Evolutionary conservation across 2,329 filamentous ascomycete species (phyloP).

Genomic region (Clarireedia sp.): DNA sequence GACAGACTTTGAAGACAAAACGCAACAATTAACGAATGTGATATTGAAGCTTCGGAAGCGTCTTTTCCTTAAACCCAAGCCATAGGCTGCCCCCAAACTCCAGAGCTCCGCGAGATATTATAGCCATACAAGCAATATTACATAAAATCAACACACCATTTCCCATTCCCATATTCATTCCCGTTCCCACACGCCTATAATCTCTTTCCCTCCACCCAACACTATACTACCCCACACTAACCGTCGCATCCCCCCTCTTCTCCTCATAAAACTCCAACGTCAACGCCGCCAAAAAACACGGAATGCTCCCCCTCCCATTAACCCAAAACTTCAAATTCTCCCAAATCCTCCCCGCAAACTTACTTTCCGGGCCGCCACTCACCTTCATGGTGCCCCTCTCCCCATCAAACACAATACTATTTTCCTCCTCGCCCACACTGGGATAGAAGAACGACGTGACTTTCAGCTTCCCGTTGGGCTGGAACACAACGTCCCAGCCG

Average conservation of each 20-base stretch:
- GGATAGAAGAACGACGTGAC: slow-evolving; percentile 83
- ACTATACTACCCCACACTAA: slow-evolving; percentile 10
- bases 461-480: slow-evolving; percentile 93
- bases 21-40: too few species aligned
- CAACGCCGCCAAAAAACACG: slow-evolving; percentile 83
- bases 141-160: background rate
- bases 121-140: too few species aligned
- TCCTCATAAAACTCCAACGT: slow-evolving; percentile 91
- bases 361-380: slow-evolving; percentile 76
- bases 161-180: background rate
- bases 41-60: too few species aligned
- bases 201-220: background rate
- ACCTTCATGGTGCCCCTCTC: slow-evolving; percentile 98
- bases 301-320: slow-evolving; percentile 84
- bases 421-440: slow-evolving; percentile 53
- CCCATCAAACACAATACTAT: slow-evolving; percentile 77
- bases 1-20: too few species aligned
- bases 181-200: slow-evolving; percentile 3
- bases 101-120: too few species aligned
- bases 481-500: slow-evolving; percentile 91
- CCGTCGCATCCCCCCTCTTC: slow-evolving; percentile 25
- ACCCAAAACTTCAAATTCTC: slow-evolving; percentile 95
- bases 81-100: too few species aligned
- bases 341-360: slow-evolving; percentile 77
- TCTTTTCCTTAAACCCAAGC: too few species aligned